phyloP scores from a whole-genome alignment of 495 filamentous ascomycete species.

The Aspergillus nidulans region DNA sequence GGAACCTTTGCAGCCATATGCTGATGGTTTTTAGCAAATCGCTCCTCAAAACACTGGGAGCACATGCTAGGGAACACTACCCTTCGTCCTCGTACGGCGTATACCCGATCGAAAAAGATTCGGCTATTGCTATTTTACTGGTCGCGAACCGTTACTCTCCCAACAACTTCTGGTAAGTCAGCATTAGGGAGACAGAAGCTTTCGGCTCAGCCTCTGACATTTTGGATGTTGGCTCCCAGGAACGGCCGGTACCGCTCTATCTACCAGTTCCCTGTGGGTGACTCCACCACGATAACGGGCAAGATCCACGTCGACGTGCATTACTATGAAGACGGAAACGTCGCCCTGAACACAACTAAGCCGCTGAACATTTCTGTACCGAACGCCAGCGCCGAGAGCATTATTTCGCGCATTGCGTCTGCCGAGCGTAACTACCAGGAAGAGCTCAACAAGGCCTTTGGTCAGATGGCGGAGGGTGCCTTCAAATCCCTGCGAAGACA shows the following conservation, averaged over 20 bases:
- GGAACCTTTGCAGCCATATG: background rate
- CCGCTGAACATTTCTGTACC: constrained; percentile 56
- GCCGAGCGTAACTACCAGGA: constrained; percentile 93
- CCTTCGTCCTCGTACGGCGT: constrained; percentile 74
- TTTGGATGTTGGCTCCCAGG: constrained; percentile 38
- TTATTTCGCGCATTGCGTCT: constrained; percentile 69
- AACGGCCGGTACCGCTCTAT: constrained; percentile 93
- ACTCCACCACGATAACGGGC: constrained; percentile 41
- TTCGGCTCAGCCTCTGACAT: background rate
- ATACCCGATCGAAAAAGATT: constrained; percentile 70
- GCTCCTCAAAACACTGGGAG: constrained; percentile 67
- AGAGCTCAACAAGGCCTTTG: constrained; percentile 88
- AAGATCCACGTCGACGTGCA: constrained; percentile 66
- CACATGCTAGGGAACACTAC: constrained; percentile 88
- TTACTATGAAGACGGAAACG: constrained; percentile 99
- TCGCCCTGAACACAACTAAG: constrained; percentile 83
- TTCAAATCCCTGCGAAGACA: constrained; percentile 93
- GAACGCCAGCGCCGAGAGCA: constrained; percentile 57
- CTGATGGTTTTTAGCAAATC: constrained; percentile 47
- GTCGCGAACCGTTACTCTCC: constrained; percentile 97
- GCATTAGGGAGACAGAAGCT: too few species aligned
- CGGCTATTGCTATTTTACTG: constrained; percentile 71
- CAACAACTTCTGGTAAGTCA: constrained; percentile 83
- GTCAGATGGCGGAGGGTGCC: constrained; percentile 79
- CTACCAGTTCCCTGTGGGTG: constrained; percentile 64